Evolutionary conservation across 1,139 yeast genomes (phyloP).

Genomic region (Blastobotrys capitulatus): DNA sequence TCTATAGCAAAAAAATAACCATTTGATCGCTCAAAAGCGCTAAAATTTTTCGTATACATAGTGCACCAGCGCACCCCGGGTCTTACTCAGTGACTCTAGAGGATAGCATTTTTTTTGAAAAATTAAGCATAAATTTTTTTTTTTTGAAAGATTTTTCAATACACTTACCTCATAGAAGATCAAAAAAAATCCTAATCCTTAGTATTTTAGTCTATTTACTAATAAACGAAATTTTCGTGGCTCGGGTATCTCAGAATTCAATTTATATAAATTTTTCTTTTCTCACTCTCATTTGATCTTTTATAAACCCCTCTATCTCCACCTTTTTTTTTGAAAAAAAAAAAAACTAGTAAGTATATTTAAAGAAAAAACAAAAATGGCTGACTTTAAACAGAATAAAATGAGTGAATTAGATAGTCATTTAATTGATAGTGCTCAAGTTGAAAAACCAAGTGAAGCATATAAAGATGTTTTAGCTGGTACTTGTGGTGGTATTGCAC

Average conservation of each 20-base stretch:
- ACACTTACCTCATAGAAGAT: no score
- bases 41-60: no score
- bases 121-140: no score
- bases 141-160: no score
- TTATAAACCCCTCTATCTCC: neutral
- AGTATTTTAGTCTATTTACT: no score
- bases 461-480: conserved; percentile 82
- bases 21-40: no score
- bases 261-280: neutral
- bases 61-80: no score
- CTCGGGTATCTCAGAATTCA: neutral
- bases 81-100: conserved; percentile 1
- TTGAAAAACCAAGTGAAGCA: conserved; percentile 42
- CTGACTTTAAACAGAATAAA: neutral
- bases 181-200: no score
- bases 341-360: neutral
- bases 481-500: conserved; percentile 87
- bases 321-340: neutral
- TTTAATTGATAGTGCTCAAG: conserved; percentile 20
- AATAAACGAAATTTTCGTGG: neutral
- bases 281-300: neutral
- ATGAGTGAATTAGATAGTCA: conserved; percentile 32
- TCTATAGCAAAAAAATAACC: no score
- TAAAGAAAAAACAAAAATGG: neutral
- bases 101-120: neutral